Evolutionary conservation across 768 basidiomycete species (phyloP).

Genomic region (Dioszegia aurantiaca): DNA sequence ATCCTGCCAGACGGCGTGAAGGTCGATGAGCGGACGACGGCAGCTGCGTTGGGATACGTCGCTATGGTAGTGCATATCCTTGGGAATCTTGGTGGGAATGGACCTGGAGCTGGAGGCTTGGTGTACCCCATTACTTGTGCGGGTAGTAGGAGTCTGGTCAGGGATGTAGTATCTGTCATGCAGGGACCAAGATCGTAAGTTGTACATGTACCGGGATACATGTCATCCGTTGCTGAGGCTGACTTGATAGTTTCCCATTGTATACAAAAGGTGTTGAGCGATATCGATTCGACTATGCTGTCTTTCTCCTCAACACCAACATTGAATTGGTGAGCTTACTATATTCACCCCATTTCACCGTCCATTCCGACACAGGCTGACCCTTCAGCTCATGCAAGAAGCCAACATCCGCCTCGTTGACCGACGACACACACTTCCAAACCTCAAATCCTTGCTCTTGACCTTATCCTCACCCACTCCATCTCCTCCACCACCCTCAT

Average conservation of each 20-base stretch:
- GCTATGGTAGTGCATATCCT: slow-evolving; percentile 82
- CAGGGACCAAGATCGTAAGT: slow-evolving; percentile 88
- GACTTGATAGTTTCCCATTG: slow-evolving; percentile 74
- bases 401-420: slow-evolving; percentile 84
- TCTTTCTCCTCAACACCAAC: slow-evolving; percentile 93
- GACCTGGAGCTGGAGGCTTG: slow-evolving; percentile 58
- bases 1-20: slow-evolving; percentile 51
- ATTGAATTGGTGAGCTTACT: slow-evolving; percentile 72
- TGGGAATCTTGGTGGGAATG: slow-evolving; percentile 60
- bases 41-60: slow-evolving; percentile 85
- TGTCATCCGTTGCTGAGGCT: neutral
- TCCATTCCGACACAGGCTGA: neutral
- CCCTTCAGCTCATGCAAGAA: slow-evolving; percentile 77
- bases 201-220: slow-evolving; percentile 19
- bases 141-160: slow-evolving; percentile 84
- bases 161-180: slow-evolving; percentile 91
- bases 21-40: slow-evolving; percentile 73
- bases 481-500: neutral
- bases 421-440: slow-evolving; percentile 92
- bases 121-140: slow-evolving; percentile 87
- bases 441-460: slow-evolving; percentile 87
- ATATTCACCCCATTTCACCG: too few species aligned
- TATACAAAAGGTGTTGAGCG: slow-evolving; percentile 93
- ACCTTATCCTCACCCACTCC: slow-evolving; percentile 55
- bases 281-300: slow-evolving; percentile 96